These are phyloP conservation scores for Phialophora verrucosa DNA, from an alignment of 2,329 filamentous ascomycete genomes.

Conservation along the genomic window DNA sequence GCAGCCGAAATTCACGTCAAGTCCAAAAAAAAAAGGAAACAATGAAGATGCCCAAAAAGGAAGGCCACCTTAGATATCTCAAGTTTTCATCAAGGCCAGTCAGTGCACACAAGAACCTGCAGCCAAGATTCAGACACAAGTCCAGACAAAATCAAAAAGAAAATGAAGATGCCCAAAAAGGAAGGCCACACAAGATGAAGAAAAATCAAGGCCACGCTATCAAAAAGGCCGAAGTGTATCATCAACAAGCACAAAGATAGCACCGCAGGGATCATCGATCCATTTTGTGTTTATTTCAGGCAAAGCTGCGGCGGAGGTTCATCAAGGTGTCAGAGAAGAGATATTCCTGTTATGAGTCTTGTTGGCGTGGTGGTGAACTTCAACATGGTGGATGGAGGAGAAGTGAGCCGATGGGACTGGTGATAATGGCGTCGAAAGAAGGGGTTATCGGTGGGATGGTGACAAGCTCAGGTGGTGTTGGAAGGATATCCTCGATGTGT, in stretches of 20 bases:
- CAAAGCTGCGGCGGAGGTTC: not conserved
- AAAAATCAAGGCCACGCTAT: conserved; percentile 9
- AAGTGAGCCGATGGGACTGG: too few relatives aligned
- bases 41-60: not conserved
- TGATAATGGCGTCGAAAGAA: too few relatives aligned
- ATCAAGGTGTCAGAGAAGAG: too few relatives aligned
- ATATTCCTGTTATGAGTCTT: too few relatives aligned
- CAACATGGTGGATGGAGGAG: too few relatives aligned
- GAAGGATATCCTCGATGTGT: not conserved
- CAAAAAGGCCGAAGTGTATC: conserved; percentile 10
- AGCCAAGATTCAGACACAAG: not conserved
- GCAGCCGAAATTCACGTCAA: not conserved
- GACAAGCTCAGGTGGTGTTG: not conserved
- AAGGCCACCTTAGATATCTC: not conserved
- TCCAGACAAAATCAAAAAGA: not conserved
- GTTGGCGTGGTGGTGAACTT: too few relatives aligned
- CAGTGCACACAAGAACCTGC: conserved; percentile 9
- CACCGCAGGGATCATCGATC: not conserved
- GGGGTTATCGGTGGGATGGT: not conserved
- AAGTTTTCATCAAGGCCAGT: not conserved
- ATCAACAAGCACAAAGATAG: conserved; percentile 5
- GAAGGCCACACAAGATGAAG: not conserved
- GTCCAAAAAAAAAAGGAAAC: not conserved
- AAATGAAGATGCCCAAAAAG: not conserved
- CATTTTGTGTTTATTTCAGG: not conserved